phyloP scores from a whole-genome alignment of 2,329 filamentous ascomycete species.

The Sporothrix luriei region DNA sequence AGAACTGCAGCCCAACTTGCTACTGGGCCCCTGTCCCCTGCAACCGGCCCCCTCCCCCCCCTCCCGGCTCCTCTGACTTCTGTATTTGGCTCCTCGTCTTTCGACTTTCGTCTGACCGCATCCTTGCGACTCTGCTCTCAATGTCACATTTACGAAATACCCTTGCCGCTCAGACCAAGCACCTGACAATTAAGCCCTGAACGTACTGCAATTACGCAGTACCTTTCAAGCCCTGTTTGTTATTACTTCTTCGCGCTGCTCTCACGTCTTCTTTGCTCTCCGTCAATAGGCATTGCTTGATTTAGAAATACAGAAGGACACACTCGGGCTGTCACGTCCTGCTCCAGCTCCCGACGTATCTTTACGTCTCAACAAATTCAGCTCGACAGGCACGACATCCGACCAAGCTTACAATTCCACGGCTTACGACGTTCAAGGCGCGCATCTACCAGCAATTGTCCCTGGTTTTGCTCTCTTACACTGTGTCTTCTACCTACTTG shows the following conservation, averaged over 20 bases:
- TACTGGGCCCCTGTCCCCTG: constrained; percentile 1
- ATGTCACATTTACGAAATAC: background rate
- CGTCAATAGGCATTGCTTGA: background rate
- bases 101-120: constrained; percentile 23
- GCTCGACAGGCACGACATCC: background rate
- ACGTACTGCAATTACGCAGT: constrained; percentile 7
- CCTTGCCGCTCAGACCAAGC: constrained; percentile 26
- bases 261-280: background rate
- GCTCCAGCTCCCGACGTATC: background rate
- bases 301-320: background rate
- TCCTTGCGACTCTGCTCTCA: constrained; percentile 10
- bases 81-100: background rate
- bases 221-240: background rate
- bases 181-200: constrained; percentile 28
- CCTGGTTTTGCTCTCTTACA: background rate
- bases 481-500: background rate
- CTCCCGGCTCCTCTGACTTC: background rate
- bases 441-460: constrained; percentile 11
- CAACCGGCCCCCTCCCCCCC: constrained; percentile 16
- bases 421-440: background rate
- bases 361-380: background rate
- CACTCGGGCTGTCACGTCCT: background rate
- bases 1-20: constrained; percentile 23
- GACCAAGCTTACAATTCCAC: background rate
- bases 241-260: background rate